Evolutionary conservation across 2,329 filamentous ascomycete species (phyloP).

Genomic region (Colletotrichum sp.): DNA sequence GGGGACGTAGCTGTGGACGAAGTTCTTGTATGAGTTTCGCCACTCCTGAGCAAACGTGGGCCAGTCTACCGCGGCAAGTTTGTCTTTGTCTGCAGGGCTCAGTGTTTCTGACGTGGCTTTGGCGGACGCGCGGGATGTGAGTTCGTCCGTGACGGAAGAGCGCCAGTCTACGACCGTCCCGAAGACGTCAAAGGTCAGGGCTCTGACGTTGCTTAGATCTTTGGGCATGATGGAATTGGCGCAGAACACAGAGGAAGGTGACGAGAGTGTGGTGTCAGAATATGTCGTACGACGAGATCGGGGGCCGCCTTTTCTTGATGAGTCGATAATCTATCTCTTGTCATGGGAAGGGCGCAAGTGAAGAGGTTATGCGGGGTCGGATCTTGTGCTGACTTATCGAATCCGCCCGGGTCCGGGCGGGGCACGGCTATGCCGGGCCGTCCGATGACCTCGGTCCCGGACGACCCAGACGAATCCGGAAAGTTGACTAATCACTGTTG

Average conservation of each 20-base stretch:
- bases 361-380: neutral
- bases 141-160: slow-evolving; percentile 63
- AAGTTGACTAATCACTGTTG: neutral
- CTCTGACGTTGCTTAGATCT: slow-evolving; percentile 46
- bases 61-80: slow-evolving; percentile 65
- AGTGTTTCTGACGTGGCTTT: slow-evolving; percentile 48
- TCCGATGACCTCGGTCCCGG: neutral
- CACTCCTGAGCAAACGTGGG: slow-evolving; percentile 71
- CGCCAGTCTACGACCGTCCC: slow-evolving; percentile 85
- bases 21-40: slow-evolving; percentile 67
- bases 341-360: neutral
- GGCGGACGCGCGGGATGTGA: slow-evolving; percentile 54
- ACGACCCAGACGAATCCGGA: neutral
- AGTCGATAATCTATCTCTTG: neutral
- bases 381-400: neutral
- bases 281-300: neutral
- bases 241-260: neutral
- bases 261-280: neutral
- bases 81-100: slow-evolving; percentile 44
- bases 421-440: neutral
- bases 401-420: neutral
- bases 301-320: neutral
- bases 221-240: neutral
- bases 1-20: slow-evolving; percentile 60
- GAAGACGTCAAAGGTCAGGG: slow-evolving; percentile 77